Evolutionary conservation across 2,329 filamentous ascomycete species (phyloP), one percentile per base, ranked within the genome.

Genomic region (Cordyceps fumosorosea): DNA sequence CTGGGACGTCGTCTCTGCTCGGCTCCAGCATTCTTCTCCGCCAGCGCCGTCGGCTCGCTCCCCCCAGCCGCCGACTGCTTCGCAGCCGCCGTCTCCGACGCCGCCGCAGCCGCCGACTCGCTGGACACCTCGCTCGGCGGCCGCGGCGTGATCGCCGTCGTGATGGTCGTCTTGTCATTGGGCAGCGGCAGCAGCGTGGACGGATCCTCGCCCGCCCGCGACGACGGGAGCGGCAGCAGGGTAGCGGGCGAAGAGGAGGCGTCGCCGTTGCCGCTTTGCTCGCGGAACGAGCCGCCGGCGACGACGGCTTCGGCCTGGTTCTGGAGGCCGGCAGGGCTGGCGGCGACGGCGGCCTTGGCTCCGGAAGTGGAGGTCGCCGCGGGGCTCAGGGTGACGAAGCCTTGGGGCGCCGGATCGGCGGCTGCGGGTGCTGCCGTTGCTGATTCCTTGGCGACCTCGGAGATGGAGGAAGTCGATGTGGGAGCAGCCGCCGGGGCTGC

Each of bases 131-230:
- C 14, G 20, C 20, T 12, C 4, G 4, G 40, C 4, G 58, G 58
- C 4, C 58, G 50, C 7, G 58, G 58, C 8, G 58, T 60, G 32
- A 60, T 60, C 14, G 42, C 58, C 34, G 58, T 60, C 20, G 40
- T 60, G 10, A 60, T 54, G 7, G 58, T 60, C 40, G n/a, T 24
- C 34, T 60, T 50, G 26, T 16, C 29, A 1, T 45, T 5, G 5
- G 32, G 45, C 7, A 52, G 34, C 6, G 47, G 12, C 47, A 24
- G 20, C 45, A 48, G 45, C 45, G 44, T 47, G 8, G 20, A 47
- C 3, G 20, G 44, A 3, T 22, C 18, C 34, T 37, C 34, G 10
- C 34, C 11, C 20, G 20, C 40, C 40, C 10, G 20, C 7, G 44
- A 47, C 44, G 44, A 47, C 44, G 44, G n/a, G 16, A n/a, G 44